Evolutionary conservation across 129 eudicot species (phyloP), one percentile per base, ranked within the genome.

Genomic region (Logfia minima): DNA sequence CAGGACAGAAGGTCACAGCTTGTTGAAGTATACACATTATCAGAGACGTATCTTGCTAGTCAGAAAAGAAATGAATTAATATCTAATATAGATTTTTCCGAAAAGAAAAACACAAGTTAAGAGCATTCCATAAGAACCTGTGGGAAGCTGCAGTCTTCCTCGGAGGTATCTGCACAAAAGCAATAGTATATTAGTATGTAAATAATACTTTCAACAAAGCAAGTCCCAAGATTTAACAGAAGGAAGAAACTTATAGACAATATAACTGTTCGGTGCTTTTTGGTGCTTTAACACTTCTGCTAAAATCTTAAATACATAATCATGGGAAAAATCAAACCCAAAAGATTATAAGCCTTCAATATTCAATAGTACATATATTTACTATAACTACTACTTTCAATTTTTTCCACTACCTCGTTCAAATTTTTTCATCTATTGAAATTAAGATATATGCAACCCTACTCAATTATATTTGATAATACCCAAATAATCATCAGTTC

Each of bases 71-170:
- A 76, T 7, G 22, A 66, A 55, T 37, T 68, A 8, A 55, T 53
- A 53, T 34, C 24, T 7, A 37, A 35, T 2, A 71, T 4, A 61
- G 55, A 64, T 24, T 17, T 8, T 24, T 26, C 8, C 58, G 31
- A 59, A 67, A 6, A n/a, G 55, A 37, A 65, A 9, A 66, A 63
- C 58, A 63, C 28, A 64, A 43, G 18, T 71, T 29, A 1, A 43
- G 48, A 77, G 51, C 43, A 13, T 60, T 48, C 29, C 22, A 56
- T 37, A 79, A 72, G 71, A 48, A 92, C 99, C 99, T 95, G 92
- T 95, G 89, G 18, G 99, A 95, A 80, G 99, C 99, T 52, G 97
- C 97, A 83, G 68, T 89, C 83, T 89, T 95, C 85, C 99, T 84
- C n/a, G 99, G 97, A 53, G 99, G 97, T 80, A 95, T 95, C 99